Evolutionary conservation across 2,329 filamentous ascomycete species (phyloP), one percentile per base, ranked within the genome.

Genomic region (Fusarium kyushuense): DNA sequence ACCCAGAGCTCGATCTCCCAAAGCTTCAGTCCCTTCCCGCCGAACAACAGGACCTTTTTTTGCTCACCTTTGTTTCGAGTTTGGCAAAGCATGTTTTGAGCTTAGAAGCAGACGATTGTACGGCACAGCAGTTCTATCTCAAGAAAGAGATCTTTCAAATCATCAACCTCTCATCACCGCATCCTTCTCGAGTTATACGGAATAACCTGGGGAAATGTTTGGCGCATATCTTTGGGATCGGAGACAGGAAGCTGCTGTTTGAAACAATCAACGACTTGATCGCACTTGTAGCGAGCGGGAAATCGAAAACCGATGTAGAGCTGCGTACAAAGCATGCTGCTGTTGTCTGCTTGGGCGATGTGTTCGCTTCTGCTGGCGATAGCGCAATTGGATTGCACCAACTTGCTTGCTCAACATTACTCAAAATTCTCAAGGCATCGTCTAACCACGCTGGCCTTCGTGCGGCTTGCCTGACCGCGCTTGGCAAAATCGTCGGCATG

Each of bases 111-210:
- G 93, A 97, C 72, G 92, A 92, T 76, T 92, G 94, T 71, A 95
- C 92, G 23, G 88, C 92, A 14, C 92, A 97, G 81, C 96, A 99
- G 79, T 89, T 94, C 74, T 92, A 93, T 77, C 86, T 99, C 73
- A 97, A 97, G 81, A 94, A 92, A 78, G 94, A 98, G 84, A 86
- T 97, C 70, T 92, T 98, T 79, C 93, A 97, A 80, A 91, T 99
- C 77, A 87, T 99, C 78, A 94, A 90, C 74, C 87, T 99, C 38
- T 86, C 93, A 40, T 88, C 93, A 43, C 95, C 95, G 57, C 87
- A 92, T 47, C 93, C 95, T 36, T 95, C 93, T 41, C 88, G 96
- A 76, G 92, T 97, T 40, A 91, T 97, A 76, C 89, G 96, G 73
- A 96, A 95, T 80, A 96, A 95, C 76, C 79, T 98, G 35, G 95